phyloP scores from a whole-genome alignment of 495 filamentous ascomycete species.

The Penicillium angulare region DNA sequence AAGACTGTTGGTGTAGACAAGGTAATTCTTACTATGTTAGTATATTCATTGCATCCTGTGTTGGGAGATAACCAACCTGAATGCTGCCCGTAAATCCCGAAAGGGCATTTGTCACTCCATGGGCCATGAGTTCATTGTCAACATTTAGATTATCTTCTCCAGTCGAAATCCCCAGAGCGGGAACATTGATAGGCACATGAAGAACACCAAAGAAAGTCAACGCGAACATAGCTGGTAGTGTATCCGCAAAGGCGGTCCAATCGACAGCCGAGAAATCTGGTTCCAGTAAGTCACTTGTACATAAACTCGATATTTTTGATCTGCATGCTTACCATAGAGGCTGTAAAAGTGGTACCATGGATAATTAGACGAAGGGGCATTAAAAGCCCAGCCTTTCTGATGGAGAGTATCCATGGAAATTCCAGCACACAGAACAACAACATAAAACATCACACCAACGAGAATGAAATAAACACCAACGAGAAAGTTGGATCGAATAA shows the following conservation, averaged over 20 bases:
- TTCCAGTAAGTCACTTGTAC: neutral
- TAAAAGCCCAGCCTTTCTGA: slow-evolving; percentile 82
- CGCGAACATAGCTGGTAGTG: slow-evolving; percentile 92
- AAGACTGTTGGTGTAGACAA: slow-evolving; percentile 95
- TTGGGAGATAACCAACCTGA: slow-evolving; percentile 52
- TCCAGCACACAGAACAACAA: slow-evolving; percentile 63
- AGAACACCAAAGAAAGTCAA: slow-evolving; percentile 96
- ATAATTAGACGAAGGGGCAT: slow-evolving; percentile 74
- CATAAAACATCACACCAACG: slow-evolving; percentile 80
- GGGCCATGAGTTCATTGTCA: slow-evolving; percentile 87
- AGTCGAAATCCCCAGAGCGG: slow-evolving; percentile 81
- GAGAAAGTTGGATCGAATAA: slow-evolving; percentile 74
- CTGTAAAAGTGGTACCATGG: slow-evolving; percentile 98
- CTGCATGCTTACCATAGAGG: slow-evolving; percentile 69
- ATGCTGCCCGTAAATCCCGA: slow-evolving; percentile 87
- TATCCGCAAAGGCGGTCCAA: slow-evolving; percentile 75
- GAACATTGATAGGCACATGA: slow-evolving; percentile 97
- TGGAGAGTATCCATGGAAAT: slow-evolving; percentile 64
- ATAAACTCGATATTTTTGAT: neutral
- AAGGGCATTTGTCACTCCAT: slow-evolving; percentile 88
- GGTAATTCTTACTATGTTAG: slow-evolving; percentile 65
- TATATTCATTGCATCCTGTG: neutral
- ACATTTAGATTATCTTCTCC: slow-evolving; percentile 90
- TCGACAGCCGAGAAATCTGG: slow-evolving; percentile 71
- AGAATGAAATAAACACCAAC: slow-evolving; percentile 83